Base-by-base conservation (phyloP, 805 yeast genomes). In the Candida multigemmis region DNA sequence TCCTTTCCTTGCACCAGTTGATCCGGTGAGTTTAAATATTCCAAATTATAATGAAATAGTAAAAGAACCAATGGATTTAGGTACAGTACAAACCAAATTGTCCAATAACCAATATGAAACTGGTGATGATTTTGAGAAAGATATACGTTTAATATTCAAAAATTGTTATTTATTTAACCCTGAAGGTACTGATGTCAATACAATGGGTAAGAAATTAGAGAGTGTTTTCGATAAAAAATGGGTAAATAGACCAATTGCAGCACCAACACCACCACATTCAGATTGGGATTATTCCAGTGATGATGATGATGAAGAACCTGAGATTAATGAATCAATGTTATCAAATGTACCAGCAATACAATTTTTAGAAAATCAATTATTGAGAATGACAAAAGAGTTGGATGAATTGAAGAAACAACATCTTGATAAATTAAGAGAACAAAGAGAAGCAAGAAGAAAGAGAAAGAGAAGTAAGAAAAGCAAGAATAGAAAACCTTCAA, bases 131-230 rank as follows among this genome's bases (percentile, higher is more conserved):
- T 86, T 89, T 48, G 94, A 80, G 48, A 57, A 55, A 22, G 98
- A 91, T 48, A 71, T 89, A 19, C 68, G 84, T 31, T 67, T 86
- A 34, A 82, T 91, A 32, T 87, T 91, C 60, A 64, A 71, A 36
- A 89, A 91, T 56, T 89, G 97, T 58, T 91, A 84, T 51, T 65
- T 69, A 10, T 91, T 89, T 61, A 91, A 91, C 54, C 97, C 98
- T 2, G 94, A 82, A 42, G 94, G 96, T n/a, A 77, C 94, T 4
- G 94, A 94, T 25, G 98, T 91, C 19, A 85, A 87, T 52, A 71
- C 74, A 69, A 81, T 91, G 94, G 98, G 97, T 12, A 94, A 84
- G 50, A 70, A 86, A 41, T 62, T 91, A 30, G 96, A 91, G 54
- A 77, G 77, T 15, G 71, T 82, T 3, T 91, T 89, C 47, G 81